Base-by-base conservation (phyloP, 768 basidiomycete genomes). In the Pilatotrama ljubarskyi region DNA sequence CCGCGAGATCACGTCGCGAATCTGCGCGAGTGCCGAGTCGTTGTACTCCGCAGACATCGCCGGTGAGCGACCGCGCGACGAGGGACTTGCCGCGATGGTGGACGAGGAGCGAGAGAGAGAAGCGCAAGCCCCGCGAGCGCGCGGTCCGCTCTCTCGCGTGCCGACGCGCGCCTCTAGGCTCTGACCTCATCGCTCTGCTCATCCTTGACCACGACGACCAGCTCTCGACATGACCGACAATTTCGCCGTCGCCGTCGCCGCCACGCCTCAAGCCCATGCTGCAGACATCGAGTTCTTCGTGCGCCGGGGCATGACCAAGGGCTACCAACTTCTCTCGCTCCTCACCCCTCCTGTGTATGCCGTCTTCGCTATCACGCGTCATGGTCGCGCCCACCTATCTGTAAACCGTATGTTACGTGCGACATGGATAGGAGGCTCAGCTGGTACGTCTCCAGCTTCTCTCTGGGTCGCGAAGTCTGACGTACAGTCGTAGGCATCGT, bases 381-480 rank as follows among this genome's bases (percentile, higher is more conserved):
- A 80, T 58, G 84, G 88, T 8, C 76, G 82, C 32, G 72, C 75
- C 14, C 77, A 82, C 26, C 74, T 91, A 55, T 81, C 80, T 7
- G 65, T 86, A 40, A 91, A 89, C 66, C 81, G 81, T 25, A 66
- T 86, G 15, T 77, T 92, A 36, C 84, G 88, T 13, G 84, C 88
- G 32, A 88, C 88, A 15, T 91, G 89, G 90, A 66, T 86, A 5
- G 86, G 87, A 17, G 87, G 90, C 29, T 70, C 80, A 17, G 74
- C 73, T 50, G 90, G 90, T 85, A 67, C 38, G 76, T 68, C n/a
- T n/a, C n/a, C n/a, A 26, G 9, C 15, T 6, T 13, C 14, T 0
- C n/a, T 18, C 2, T 51, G 58, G 50, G 17, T 11, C 18, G 8
- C 29, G 5, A 5, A 13, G 11, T 8, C 43, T 54, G 15, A 25